Base-by-base conservation (phyloP, 306 rosid genomes). In the Cucumis melo region DNA sequence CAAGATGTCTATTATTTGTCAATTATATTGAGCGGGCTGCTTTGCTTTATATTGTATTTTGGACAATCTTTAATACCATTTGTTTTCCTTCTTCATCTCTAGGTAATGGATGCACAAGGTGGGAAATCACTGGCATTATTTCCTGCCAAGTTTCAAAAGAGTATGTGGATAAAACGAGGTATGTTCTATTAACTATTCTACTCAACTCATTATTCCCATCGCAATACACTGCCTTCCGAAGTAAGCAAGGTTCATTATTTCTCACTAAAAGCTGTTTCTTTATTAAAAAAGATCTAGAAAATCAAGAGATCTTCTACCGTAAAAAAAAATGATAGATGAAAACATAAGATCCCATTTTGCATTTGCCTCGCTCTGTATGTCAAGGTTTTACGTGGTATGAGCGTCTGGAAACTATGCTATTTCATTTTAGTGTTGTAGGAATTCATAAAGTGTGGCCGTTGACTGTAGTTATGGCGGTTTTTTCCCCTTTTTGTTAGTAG, bases 91-190 rank as follows among this genome's bases (percentile, higher is more conserved):
- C 23, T 32, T 62, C 36, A 23, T 63, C 65, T 60, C 53, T 74
- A 93, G 98, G 95, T 94, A 63, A 87, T 87, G 95, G 98, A 91
- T 91, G 86, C 92, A 17, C 50, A 53, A 42, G 96, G 97, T 10
- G 84, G 82, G 75, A 87, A 85, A 54, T 92, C 87, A 36, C 79
- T 94, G 67, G 97, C 97, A 20, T 78, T 91, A 63, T 87, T 91
- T 86, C 98, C 96, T 42, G 97, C 98, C 8, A 94, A 89, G 88
- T 91, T 94, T 82, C 92, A 86, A 66, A 91, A 84, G 81, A 94
- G 93, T 87, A 88, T 94, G 96, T 94, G 97, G 98, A 94, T 94
- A 2, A 94, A 84, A 80, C 89, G 84, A 90, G 97, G 98, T 94
- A 50, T 73, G 85, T 81, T 60, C 29, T 32, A 19, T 1, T 19